Evolutionary conservation across 257 asterid genomes (phyloP).

Genomic region (Oldenlandia corymbosa): DNA sequence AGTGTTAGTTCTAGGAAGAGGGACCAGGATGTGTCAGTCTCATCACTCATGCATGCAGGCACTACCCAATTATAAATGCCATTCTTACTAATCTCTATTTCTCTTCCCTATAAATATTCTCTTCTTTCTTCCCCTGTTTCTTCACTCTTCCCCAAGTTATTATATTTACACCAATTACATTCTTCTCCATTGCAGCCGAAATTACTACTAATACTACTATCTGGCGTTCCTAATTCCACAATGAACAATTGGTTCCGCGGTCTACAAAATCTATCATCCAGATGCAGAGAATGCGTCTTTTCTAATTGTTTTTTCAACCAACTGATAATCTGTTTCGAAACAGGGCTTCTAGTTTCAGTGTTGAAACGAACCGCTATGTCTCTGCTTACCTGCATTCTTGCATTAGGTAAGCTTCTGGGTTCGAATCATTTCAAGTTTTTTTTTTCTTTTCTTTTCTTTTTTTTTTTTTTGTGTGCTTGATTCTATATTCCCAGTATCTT

Average conservation of each 20-base stretch:
- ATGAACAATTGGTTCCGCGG: slow-evolving; percentile 32
- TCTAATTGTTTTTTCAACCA: slow-evolving; percentile 21
- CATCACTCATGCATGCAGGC: slow-evolving; percentile 42
- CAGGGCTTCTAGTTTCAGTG: slow-evolving; percentile 29
- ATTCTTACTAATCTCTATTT: background rate
- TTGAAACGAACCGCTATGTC: slow-evolving; percentile 39
- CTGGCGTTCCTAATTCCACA: slow-evolving; percentile 19
- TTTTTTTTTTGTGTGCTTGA: no score
- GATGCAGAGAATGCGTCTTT: slow-evolving; percentile 17
- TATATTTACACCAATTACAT: background rate
- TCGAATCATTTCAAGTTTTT: background rate
- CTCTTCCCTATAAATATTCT: slow-evolving; percentile 28
- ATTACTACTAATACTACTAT: background rate
- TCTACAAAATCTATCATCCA: slow-evolving; percentile 7
- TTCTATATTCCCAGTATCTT: background rate
- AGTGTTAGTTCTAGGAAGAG: no score
- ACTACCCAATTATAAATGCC: slow-evolving; percentile 24
- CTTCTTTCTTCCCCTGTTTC: background rate
- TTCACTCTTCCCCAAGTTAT: slow-evolving; percentile 5
- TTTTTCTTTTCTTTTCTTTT: background rate
- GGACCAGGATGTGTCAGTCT: slow-evolving; percentile 8
- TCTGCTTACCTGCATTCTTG: slow-evolving; percentile 51
- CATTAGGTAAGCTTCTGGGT: slow-evolving; percentile 46
- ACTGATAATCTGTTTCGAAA: slow-evolving; percentile 19
- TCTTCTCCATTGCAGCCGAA: background rate